A percentile compares a stretch with the other conserved stretches of the same genome.
These are phyloP conservation scores for Mucor indicus DNA, from an alignment of 371 early-diverging fungal species.

Conservation along the genomic window DNA sequence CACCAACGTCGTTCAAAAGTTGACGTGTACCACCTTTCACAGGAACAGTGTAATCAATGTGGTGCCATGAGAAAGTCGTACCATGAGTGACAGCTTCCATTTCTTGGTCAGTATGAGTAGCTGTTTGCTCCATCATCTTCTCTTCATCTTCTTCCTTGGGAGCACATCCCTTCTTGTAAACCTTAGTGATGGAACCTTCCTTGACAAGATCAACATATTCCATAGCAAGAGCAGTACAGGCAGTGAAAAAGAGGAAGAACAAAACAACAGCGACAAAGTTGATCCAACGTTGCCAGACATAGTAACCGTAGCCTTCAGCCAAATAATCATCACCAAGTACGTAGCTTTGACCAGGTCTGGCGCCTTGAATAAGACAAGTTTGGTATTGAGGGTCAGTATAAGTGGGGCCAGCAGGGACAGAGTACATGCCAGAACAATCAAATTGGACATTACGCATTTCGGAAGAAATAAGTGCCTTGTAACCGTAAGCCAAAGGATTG, in stretches of 20 bases:
- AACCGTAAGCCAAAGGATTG: constrained; percentile 64
- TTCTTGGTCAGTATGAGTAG: constrained; percentile 15
- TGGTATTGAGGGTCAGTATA: constrained; percentile 45
- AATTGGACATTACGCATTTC: constrained; percentile 50
- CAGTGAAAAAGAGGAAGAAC: constrained; percentile 47
- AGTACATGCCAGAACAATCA: constrained; percentile 33
- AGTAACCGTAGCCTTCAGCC: constrained; percentile 26
- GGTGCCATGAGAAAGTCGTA: constrained; percentile 56
- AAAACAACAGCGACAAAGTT: constrained; percentile 48
- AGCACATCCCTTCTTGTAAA: constrained; percentile 41
- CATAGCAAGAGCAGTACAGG: constrained; percentile 39
- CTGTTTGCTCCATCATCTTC: constrained; percentile 1
- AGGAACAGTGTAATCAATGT: constrained; percentile 56
- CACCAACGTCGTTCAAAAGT: constrained; percentile 47
- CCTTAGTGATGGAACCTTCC: constrained; percentile 45
- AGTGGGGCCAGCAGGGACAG: constrained; percentile 34
- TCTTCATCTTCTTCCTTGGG: constrained; percentile 25
- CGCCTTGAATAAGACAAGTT: constrained; percentile 50
- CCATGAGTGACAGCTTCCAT: constrained; percentile 40
- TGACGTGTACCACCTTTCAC: constrained; percentile 52
- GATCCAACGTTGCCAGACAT: constrained; percentile 44
- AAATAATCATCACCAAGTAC: constrained; percentile 55
- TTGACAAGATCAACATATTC: constrained; percentile 46
- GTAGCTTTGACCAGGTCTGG: constrained; percentile 33
- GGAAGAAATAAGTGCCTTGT: constrained; percentile 59